Conservation (phyloP, 2,329 filamentous ascomycete genomes). For the Xylaria polymorpha region DNA sequence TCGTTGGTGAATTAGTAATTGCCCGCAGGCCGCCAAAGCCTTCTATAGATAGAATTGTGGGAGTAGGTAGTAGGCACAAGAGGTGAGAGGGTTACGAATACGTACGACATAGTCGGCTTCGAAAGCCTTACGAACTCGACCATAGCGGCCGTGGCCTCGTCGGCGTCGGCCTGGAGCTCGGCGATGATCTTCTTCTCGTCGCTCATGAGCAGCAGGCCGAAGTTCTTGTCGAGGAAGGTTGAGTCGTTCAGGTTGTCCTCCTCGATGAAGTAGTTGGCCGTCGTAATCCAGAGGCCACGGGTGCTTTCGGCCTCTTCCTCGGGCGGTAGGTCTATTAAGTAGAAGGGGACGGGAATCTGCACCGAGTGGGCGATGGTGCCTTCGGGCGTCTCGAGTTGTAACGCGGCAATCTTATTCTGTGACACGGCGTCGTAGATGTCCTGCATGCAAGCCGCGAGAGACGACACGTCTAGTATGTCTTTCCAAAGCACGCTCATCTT, state of each 20-base stretch:
- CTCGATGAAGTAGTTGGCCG: slow-evolving; percentile 78
- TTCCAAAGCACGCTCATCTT: slow-evolving; percentile 76
- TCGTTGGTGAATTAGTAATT: slow-evolving; percentile 1
- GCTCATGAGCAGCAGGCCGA: slow-evolving; percentile 84
- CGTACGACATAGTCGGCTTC: slow-evolving; percentile 73
- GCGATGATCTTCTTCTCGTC: slow-evolving; percentile 80
- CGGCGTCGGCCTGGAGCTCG: slow-evolving; percentile 80
- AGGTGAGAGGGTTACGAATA: slow-evolving; percentile 27
- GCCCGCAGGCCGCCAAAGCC: neutral
- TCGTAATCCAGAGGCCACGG: slow-evolving; percentile 86
- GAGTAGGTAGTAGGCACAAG: neutral
- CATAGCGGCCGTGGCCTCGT: slow-evolving; percentile 80
- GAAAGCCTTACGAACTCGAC: slow-evolving; percentile 84
- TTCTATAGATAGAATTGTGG: neutral
- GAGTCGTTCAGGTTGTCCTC: slow-evolving; percentile 76
- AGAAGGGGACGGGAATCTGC: slow-evolving; percentile 73
- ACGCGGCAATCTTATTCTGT: slow-evolving; percentile 84
- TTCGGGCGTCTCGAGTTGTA: slow-evolving; percentile 75
- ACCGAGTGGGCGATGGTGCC: slow-evolving; percentile 71
- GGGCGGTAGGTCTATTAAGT: slow-evolving; percentile 77
- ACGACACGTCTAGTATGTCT: slow-evolving; percentile 77
- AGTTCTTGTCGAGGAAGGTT: slow-evolving; percentile 82
- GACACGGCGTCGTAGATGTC: slow-evolving; percentile 86
- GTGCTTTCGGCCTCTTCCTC: slow-evolving; percentile 72
- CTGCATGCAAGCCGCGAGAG: slow-evolving; percentile 83